Percentiles rank a stretch among this genome's conserved stretches.
phyloP scores from a whole-genome alignment of 371 early-diverging fungal genomes.

The Synchytrium microbalum region DNA sequence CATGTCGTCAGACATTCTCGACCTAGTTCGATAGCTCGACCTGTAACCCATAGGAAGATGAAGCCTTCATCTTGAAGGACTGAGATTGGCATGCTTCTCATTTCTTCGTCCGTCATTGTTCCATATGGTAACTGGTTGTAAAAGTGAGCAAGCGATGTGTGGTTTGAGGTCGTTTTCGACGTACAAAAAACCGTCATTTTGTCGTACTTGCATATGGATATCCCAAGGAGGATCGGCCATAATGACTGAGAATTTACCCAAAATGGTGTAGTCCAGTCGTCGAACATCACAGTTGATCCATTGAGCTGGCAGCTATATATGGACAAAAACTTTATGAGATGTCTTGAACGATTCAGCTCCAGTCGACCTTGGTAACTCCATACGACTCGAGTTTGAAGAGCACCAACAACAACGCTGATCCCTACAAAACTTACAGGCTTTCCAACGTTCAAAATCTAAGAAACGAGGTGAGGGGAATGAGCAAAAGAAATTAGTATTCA shows the following conservation, averaged over 20 bases:
- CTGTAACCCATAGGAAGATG: conserved; percentile 47
- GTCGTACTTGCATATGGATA: conserved; percentile 40
- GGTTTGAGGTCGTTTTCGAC: not conserved
- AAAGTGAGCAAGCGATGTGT: not conserved
- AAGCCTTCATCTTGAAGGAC: conserved; percentile 41
- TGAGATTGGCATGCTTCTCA: conserved; percentile 34
- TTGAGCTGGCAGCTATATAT: conserved; percentile 37
- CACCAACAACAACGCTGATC: not conserved
- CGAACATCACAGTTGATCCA: conserved; percentile 48
- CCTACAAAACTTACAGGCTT: not conserved
- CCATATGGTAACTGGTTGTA: conserved; percentile 35
- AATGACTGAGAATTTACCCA: conserved; percentile 42
- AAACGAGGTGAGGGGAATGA: not conserved
- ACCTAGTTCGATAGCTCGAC: conserved; percentile 46
- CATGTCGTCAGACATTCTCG: conserved; percentile 39
- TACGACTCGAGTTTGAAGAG: no score
- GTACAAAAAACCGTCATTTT: not conserved
- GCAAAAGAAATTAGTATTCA: not conserved
- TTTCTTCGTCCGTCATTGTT: conserved; percentile 50
- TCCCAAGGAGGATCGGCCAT: conserved; percentile 48
- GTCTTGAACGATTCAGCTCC: no score
- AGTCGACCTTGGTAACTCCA: no score
- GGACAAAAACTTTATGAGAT: no score
- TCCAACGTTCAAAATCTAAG: not conserved
- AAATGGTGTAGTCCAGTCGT: conserved; percentile 32